Evolutionary conservation across 805 yeast species (phyloP).

Genomic region (Candida maltosa): DNA sequence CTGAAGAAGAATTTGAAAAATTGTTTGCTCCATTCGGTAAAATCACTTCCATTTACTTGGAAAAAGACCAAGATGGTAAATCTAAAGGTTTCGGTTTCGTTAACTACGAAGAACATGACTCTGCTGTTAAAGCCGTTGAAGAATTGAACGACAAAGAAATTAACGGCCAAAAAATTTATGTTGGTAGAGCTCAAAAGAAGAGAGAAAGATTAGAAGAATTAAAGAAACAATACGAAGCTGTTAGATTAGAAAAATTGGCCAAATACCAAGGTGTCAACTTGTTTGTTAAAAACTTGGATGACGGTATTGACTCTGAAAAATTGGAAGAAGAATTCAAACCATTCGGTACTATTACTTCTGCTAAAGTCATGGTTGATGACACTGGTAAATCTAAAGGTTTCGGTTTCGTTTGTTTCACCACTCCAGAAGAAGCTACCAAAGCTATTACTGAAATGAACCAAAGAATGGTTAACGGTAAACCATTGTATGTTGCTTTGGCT

Average conservation of each 20-base stretch:
- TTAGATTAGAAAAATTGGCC: slow-evolving; percentile 84
- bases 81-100: slow-evolving; percentile 95
- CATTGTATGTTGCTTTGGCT: slow-evolving; percentile 96
- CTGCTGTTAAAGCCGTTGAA: slow-evolving; percentile 89
- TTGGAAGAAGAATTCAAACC: slow-evolving; percentile 90
- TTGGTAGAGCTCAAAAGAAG: slow-evolving; percentile 99
- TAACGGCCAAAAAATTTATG: slow-evolving; percentile 83
- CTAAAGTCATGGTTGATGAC: slow-evolving; percentile 94
- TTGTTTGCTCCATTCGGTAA: slow-evolving; percentile 73
- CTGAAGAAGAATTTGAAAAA: slow-evolving; percentile 67
- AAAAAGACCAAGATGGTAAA: slow-evolving; percentile 81
- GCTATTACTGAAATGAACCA: slow-evolving; percentile 99
- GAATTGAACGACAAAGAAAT: slow-evolving; percentile 84
- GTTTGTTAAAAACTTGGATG: slow-evolving; percentile 95
- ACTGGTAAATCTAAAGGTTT: slow-evolving; percentile 95
- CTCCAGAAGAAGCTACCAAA: slow-evolving; percentile 98
- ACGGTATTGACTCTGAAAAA: slow-evolving; percentile 84
- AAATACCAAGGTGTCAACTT: slow-evolving; percentile 98
- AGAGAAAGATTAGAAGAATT: slow-evolving; percentile 95
- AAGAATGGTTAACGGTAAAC: slow-evolving; percentile 91
- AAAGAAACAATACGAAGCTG: slow-evolving; percentile 89
- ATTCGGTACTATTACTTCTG: slow-evolving; percentile 93
- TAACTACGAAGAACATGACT: slow-evolving; percentile 82
- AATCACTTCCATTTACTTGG: slow-evolving; percentile 79
- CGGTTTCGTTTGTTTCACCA: slow-evolving; percentile 96